Evolutionary conservation across 1,139 yeast genomes (phyloP).

Genomic region (Blastobotrys persicus): DNA sequence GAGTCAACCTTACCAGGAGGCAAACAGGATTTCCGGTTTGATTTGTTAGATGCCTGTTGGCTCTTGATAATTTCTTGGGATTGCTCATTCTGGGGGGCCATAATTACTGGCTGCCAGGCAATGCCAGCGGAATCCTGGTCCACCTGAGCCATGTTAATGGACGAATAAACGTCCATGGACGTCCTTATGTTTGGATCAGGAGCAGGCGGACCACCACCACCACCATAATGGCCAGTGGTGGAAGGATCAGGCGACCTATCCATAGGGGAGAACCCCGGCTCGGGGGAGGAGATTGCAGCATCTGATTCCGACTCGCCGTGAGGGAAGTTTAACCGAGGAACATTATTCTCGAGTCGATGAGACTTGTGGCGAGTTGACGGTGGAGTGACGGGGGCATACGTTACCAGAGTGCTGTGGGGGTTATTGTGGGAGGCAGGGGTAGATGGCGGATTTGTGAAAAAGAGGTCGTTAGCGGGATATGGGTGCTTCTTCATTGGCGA

Average conservation of each 20-base stretch:
- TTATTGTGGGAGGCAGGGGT: not conserved
- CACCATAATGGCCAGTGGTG: not conserved
- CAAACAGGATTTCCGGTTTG: conserved; percentile 53
- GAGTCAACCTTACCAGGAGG: conserved; percentile 90
- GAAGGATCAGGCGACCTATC: conserved; percentile 8
- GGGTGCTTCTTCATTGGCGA: conserved; percentile 17
- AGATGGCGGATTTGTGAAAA: not conserved
- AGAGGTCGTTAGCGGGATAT: conserved; percentile 5
- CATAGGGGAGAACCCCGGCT: conserved; percentile 12
- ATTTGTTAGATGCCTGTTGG: conserved; percentile 31
- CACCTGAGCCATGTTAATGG: conserved; percentile 27
- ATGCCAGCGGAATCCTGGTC: conserved; percentile 24
- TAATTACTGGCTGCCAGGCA: conserved; percentile 40
- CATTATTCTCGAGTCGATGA: conserved; percentile 3
- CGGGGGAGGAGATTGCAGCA: conserved; percentile 13
- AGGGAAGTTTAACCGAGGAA: conserved; percentile 4
- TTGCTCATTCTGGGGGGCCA: conserved; percentile 34
- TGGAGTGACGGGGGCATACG: conserved; percentile 12
- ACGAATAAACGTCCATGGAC: conserved; percentile 25
- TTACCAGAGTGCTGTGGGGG: conserved; percentile 14
- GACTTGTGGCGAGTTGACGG: conserved; percentile 16
- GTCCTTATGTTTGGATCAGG: conserved; percentile 16
- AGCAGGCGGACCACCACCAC: conserved; percentile 6
- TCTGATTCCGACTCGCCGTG: conserved; percentile 5
- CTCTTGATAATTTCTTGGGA: conserved; percentile 35